phyloP scores from a whole-genome alignment of 176 grass and related monocot genomes.

The Paspalum notatum region DNA sequence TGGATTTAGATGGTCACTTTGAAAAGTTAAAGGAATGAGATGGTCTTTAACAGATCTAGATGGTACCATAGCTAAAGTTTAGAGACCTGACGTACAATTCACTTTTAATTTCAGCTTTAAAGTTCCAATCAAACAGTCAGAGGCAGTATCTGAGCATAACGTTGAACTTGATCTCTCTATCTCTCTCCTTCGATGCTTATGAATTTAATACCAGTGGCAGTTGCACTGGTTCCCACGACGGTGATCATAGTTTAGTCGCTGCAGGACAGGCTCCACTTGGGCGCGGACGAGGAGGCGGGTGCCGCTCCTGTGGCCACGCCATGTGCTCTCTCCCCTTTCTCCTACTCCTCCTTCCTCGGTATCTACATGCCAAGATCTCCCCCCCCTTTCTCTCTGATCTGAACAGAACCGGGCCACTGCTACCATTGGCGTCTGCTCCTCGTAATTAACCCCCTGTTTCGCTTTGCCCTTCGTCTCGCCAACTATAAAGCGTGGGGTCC shows the following conservation, averaged over 20 bases:
- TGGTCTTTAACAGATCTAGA: too few relatives aligned
- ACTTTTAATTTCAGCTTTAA: not conserved
- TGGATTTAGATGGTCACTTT: too few relatives aligned
- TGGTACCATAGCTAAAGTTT: too few relatives aligned
- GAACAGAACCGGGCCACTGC: constrained; percentile 14
- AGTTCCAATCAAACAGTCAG: not conserved
- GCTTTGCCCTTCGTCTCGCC: constrained; percentile 21
- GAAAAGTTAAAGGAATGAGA: too few relatives aligned
- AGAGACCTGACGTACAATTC: too few relatives aligned
- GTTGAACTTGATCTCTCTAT: not conserved
- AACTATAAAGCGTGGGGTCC: constrained; percentile 41
- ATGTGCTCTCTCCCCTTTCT: constrained; percentile 43
- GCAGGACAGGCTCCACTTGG: constrained; percentile 33
- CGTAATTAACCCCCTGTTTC: not conserved
- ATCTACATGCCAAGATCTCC: constrained; percentile 45
- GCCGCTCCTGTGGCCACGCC: constrained; percentile 45
- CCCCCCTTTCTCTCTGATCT: constrained; percentile 16
- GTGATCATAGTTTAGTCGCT: constrained; percentile 40
- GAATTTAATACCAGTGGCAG: constrained; percentile 14
- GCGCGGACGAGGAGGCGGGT: constrained; percentile 34
- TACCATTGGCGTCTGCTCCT: constrained; percentile 39
- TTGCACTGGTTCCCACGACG: constrained; percentile 32
- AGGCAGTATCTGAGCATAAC: not conserved
- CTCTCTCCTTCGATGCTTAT: not conserved
- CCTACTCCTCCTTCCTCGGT: constrained; percentile 32